phyloP scores from a whole-genome alignment of 2,329 filamentous ascomycete species.

The Sporothrix dimorphospora region DNA sequence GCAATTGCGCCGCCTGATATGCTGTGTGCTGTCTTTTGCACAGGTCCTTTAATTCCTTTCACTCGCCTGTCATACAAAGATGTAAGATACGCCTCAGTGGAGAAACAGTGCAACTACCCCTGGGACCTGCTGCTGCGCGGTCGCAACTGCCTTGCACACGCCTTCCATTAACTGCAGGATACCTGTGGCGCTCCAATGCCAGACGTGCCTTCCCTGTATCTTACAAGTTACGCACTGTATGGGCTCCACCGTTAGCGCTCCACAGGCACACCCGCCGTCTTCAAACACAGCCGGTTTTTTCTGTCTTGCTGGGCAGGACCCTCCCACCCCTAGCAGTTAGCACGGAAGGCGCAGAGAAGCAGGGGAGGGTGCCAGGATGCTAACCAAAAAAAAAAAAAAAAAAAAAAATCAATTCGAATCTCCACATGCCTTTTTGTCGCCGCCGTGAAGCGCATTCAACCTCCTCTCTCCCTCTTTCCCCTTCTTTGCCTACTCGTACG shows the following conservation, averaged over 20 bases:
- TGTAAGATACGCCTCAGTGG: neutral
- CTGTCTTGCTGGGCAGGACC: neutral
- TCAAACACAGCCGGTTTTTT: slow-evolving; percentile 28
- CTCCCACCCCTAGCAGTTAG: slow-evolving; percentile 5
- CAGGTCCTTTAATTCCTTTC: slow-evolving; percentile 1
- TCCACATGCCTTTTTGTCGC: slow-evolving; percentile 21
- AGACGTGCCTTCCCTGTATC: neutral
- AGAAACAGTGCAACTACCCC: slow-evolving; percentile 6
- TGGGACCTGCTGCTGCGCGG: slow-evolving; percentile 2
- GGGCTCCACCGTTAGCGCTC: slow-evolving; percentile 24
- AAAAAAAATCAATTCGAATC: slow-evolving; percentile 11
- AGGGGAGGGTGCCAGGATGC: neutral
- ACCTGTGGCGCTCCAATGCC: neutral
- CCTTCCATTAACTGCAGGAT: neutral
- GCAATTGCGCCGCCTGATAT: slow-evolving; percentile 2
- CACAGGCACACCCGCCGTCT: neutral
- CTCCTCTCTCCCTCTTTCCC: slow-evolving; percentile 22
- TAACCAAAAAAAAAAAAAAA: slow-evolving; percentile 12
- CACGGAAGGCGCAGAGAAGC: slow-evolving; percentile 12
- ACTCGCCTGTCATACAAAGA: neutral
- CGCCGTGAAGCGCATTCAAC: neutral
- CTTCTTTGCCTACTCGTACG: neutral
- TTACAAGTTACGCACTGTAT: neutral
- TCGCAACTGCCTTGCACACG: neutral
- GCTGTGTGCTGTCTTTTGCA: neutral